Percentiles rank a stretch among this genome's conserved stretches.
These are phyloP conservation scores for Zymoseptoria brevis DNA, from an alignment of 2,329 filamentous ascomycete genomes.

Conservation along the genomic window DNA sequence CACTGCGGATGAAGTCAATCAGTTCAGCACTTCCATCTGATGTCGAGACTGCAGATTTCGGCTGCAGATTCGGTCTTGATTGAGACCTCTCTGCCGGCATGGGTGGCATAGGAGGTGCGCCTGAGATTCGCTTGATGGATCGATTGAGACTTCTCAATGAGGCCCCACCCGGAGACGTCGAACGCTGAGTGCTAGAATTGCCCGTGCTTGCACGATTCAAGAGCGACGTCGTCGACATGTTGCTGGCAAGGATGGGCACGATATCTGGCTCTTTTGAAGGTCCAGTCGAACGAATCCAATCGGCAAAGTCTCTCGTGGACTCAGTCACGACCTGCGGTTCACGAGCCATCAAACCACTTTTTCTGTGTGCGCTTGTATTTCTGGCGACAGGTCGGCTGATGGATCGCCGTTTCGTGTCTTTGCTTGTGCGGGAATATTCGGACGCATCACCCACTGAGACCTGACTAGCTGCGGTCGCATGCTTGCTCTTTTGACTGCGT, in stretches of 20 bases:
- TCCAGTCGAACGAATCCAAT: slow-evolving; percentile 82
- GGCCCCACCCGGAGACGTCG: slow-evolving; percentile 18
- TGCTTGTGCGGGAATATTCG: slow-evolving; percentile 4
- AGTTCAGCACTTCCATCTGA: slow-evolving; percentile 69
- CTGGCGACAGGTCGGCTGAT: slow-evolving; percentile 25
- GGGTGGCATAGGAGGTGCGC: slow-evolving; percentile 24
- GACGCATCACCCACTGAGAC: slow-evolving; percentile 9
- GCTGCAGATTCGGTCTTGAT: slow-evolving; percentile 20
- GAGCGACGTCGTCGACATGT: slow-evolving; percentile 22
- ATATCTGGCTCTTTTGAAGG: slow-evolving; percentile 39
- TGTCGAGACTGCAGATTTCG: slow-evolving; percentile 49
- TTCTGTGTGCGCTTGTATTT: slow-evolving; percentile 25
- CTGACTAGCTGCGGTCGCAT: slow-evolving; percentile 12
- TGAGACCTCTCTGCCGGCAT: slow-evolving; percentile 13
- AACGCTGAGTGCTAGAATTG: slow-evolving; percentile 11
- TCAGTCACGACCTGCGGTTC: slow-evolving; percentile 66
- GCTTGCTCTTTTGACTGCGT: slow-evolving; percentile 16
- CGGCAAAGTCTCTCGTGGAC: slow-evolving; percentile 73
- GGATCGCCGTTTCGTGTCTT: slow-evolving; percentile 20
- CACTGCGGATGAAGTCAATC: slow-evolving; percentile 90
- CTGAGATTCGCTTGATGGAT: slow-evolving; percentile 4
- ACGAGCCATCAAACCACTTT: slow-evolving; percentile 45
- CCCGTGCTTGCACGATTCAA: not conserved
- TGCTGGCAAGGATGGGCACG: slow-evolving; percentile 13
- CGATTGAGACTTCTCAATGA: slow-evolving; percentile 16